Evolutionary conservation across 2,329 filamentous ascomycete species (phyloP).

Genomic region (Monosporascus sp.): DNA sequence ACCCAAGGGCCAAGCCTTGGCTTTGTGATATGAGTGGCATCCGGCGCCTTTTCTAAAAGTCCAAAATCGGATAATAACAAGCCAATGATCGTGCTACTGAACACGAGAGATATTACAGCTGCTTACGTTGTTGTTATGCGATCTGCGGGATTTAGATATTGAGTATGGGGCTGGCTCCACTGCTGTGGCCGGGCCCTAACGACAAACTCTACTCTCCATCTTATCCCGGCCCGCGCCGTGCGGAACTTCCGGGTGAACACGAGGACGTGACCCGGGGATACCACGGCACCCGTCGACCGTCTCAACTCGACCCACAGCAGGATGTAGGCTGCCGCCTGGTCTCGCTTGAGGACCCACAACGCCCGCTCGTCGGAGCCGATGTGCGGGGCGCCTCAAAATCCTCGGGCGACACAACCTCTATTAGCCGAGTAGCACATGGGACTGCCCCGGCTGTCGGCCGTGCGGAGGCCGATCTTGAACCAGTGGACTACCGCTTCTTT

Average conservation of each 20-base stretch:
- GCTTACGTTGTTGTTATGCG: too few species aligned
- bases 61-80: too few species aligned
- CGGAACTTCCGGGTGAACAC: conserved; percentile 47
- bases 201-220: too few species aligned
- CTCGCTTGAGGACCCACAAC: conserved; percentile 56
- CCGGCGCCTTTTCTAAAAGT: too few species aligned
- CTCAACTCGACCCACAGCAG: conserved; percentile 71
- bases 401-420: conserved; percentile 64
- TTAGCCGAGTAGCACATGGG: conserved; percentile 29
- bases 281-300: conserved; percentile 60
- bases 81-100: too few species aligned
- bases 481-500: conserved; percentile 72
- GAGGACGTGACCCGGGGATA: conserved; percentile 54
- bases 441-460: conserved; percentile 67
- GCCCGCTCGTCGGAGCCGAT: conserved; percentile 79
- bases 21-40: too few species aligned
- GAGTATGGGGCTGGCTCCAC: too few species aligned
- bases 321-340: conserved; percentile 66
- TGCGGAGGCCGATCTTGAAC: conserved; percentile 81
- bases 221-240: too few species aligned
- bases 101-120: too few species aligned
- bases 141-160: too few species aligned
- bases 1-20: too few species aligned
- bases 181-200: too few species aligned
- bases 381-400: conserved; percentile 73